Base-by-base conservation (phyloP, 169 alveolate genomes). In the Babesia sp. region DNA sequence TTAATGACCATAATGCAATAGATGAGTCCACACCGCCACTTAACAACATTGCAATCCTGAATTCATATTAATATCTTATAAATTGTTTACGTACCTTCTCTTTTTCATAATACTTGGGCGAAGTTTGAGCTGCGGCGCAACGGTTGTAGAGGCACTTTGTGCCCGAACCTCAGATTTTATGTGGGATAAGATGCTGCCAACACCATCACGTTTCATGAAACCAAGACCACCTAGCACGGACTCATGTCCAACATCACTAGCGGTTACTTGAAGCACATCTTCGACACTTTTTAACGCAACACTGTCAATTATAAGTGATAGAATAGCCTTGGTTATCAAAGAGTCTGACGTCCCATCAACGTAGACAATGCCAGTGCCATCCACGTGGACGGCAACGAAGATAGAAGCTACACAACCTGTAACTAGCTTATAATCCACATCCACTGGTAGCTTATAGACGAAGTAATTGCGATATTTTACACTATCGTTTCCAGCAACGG, bases 11-110 rank as follows among this genome's bases (percentile, higher is more conserved):
- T 58, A 84, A 50, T 9, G 91, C 84, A 22, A 88, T 86, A 9
- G 93, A 81, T 16, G 93, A 88, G 54, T 88, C 93, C 16, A 88
- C 93, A 22, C 93, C 93, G 6, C 93, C 93, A 61, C 90, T 80
- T 12, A 88, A 37, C 44, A 88, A 68, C 28, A 74, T 85, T 22
- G 91, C 90, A 2, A 84, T 88, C 70, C 83, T 81, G 20, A 29
- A 71, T 6, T 22, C 26, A 7, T 24, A 41, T 24, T n/a, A n/a
- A n/a, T n/a, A n/a, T n/a, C n/a, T n/a, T n/a, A n/a, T n/a, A n/a
- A n/a, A n/a, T n/a, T n/a, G n/a, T n/a, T n/a, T n/a, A n/a, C n/a
- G n/a, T n/a, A n/a, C 11, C 26, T 4, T 9, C n/a, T 42, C 18
- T 50, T 33, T 59, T 42, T 18, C 28, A 1, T 28, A 34, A 1